Conservation (phyloP, 192 early-diverging fungal species). For the Haplosporangium gracile region DNA sequence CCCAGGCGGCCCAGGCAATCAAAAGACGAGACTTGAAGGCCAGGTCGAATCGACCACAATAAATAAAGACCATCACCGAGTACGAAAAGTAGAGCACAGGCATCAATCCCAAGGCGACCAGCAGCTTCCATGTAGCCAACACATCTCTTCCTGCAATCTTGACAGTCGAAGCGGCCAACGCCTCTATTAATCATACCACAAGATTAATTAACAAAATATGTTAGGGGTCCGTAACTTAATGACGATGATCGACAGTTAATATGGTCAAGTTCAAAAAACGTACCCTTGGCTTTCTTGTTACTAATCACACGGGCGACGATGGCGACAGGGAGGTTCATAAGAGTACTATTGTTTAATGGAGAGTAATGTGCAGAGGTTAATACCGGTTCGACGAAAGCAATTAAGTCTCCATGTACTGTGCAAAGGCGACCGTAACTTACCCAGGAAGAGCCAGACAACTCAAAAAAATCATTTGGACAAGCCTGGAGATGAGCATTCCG, state of each 20-base stretch:
- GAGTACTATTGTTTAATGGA: conserved; percentile 36
- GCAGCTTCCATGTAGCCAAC: conserved; percentile 93
- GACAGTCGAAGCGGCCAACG: conserved; percentile 86
- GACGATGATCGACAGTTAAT: not conserved
- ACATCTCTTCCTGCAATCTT: conserved; percentile 97
- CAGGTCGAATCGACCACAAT: conserved; percentile 60
- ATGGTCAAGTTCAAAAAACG: not conserved
- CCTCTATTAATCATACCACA: conserved; percentile 60
- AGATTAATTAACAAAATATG: not conserved
- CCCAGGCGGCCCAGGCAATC: conserved; percentile 55
- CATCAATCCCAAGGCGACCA: conserved; percentile 78
- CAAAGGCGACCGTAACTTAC: conserved; percentile 48
- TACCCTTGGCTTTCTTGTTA: conserved; percentile 63
- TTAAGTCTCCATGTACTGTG: not conserved
- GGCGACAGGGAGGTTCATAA: conserved; percentile 65
- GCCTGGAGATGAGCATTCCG: conserved; percentile 74
- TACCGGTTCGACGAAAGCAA: not conserved
- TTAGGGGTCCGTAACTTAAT: not conserved
- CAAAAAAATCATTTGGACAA: conserved; percentile 77
- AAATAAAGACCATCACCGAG: conserved; percentile 69
- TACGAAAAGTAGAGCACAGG: conserved; percentile 80
- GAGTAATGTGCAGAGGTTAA: not conserved
- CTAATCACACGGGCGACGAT: conserved; percentile 65
- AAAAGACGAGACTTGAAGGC: conserved; percentile 40
- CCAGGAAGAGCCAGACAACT: conserved; percentile 86